Evolutionary conservation across 257 asterid genomes (phyloP), one percentile per base, ranked within the genome.

Genomic region (Lycium barbarum): DNA sequence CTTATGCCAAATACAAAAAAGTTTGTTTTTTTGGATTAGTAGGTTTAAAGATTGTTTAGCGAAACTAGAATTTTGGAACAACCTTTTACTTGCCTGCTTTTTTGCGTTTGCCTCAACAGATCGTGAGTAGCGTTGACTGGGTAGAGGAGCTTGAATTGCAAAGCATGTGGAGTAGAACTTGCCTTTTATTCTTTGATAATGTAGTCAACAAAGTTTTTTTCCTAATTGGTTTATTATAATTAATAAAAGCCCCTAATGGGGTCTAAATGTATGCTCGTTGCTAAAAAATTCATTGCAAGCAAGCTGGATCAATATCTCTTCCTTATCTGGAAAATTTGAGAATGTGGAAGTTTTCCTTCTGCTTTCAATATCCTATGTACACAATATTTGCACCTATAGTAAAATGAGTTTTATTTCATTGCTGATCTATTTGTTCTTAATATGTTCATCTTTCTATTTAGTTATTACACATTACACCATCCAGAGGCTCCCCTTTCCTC

Each of bases 221-320:
- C 15, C 65, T 76, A 78, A 26, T 53, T 78, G 26, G 7, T 68
- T 43, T 53, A 78, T 65, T 78, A 76, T 22, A 76, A 51, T 76
- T 76, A 26, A 53, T 76, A 53, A 9, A 51, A 7, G 33, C 49
- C 47, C 47, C 65, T 78, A 53, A 53, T 78, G 49, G 47, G 33
- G 33, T 26, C 33, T 26, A 26, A 26, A 26, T 26, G 33, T 33
- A 26, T 33, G 15, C 45, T 26, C 62, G 53, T 13, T 26, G 82
- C 57, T 76, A 22, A 40, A 70, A 26, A 38, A 11, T 70, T 70
- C 79, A 53, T 78, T 26, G 49, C 82, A 78, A 78, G 49, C 49
- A 51, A 51, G 82, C 15, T 26, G 65, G 65, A 53, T 2, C 49
- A 15, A 53, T 53, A 26, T 26, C 53, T 51, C 35, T 38, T 10